These are phyloP conservation scores for Gossypium trilobum DNA, from an alignment of 441 rosid genomes.

Conservation along the genomic window DNA sequence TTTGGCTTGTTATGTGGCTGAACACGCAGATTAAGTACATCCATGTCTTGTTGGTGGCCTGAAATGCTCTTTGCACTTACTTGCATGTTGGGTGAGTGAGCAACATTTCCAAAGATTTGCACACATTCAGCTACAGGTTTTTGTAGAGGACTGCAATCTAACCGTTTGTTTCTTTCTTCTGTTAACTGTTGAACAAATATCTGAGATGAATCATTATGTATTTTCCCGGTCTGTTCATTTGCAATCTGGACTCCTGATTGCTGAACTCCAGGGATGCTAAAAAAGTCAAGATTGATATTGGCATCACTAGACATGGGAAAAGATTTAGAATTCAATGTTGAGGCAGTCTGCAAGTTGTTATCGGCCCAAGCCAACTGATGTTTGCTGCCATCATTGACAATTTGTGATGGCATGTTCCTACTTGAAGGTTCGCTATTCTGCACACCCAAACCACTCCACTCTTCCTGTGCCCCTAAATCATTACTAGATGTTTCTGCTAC, in stretches of 20 bases:
- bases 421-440: constrained; percentile 31
- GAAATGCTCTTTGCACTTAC: background rate
- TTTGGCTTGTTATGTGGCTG: constrained; percentile 24
- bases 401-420: constrained; percentile 22
- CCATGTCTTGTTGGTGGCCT: constrained; percentile 12
- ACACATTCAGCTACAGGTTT: constrained; percentile 37
- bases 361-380: constrained; percentile 34
- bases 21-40: constrained; percentile 19
- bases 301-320: constrained; percentile 21
- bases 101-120: constrained; percentile 33
- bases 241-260: constrained; percentile 29
- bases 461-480: constrained; percentile 38
- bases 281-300: constrained; percentile 19
- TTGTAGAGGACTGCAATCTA: constrained; percentile 34
- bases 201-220: constrained; percentile 34
- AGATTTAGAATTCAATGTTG: constrained; percentile 21
- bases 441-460: constrained; percentile 42
- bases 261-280: constrained; percentile 20
- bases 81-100: constrained; percentile 26
- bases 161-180: constrained; percentile 33
- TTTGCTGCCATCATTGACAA: constrained; percentile 26
- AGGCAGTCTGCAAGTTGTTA: constrained; percentile 25
- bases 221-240: constrained; percentile 33
- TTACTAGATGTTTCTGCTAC: constrained; percentile 53
- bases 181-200: constrained; percentile 29